Conservation (phyloP, 257 asterid species). For the Fraxinus cuspidata region DNA sequence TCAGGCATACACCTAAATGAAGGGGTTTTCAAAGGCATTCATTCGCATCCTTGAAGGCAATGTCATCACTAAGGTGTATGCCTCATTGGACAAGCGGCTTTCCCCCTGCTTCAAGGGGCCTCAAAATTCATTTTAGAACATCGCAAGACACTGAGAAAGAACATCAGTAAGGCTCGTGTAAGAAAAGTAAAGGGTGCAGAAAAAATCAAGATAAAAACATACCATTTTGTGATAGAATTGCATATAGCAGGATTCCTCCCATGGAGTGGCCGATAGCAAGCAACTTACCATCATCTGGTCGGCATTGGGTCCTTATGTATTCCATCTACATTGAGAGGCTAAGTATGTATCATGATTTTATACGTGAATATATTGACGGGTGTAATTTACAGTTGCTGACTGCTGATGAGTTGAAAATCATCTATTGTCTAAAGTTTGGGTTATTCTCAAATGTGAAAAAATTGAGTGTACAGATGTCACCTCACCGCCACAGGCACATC, state of each 20-base stretch:
- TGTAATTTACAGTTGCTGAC: no score
- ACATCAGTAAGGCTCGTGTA: not conserved
- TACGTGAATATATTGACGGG: not conserved
- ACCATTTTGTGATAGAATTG: slow-evolving; percentile 33
- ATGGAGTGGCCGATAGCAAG: slow-evolving; percentile 40
- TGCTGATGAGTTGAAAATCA: not conserved
- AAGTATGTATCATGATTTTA: not conserved
- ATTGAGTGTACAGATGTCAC: slow-evolving; percentile 23
- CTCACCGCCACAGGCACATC: slow-evolving; percentile 40
- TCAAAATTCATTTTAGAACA: no score
- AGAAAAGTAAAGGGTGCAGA: not conserved
- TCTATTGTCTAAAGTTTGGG: not conserved
- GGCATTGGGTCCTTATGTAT: slow-evolving; percentile 24
- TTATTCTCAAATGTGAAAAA: not conserved
- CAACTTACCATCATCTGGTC: slow-evolving; percentile 27
- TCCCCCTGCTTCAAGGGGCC: no score
- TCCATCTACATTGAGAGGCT: slow-evolving; percentile 21
- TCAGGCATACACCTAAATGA: no score
- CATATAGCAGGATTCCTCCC: slow-evolving; percentile 39
- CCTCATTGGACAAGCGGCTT: no score
- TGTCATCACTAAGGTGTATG: no score
- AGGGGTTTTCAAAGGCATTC: no score
- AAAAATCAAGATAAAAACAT: not conserved
- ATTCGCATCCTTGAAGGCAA: no score
- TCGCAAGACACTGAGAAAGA: no score